phyloP scores from a whole-genome alignment of 176 grass and related monocot genomes.

The Elaeis guineensis region DNA sequence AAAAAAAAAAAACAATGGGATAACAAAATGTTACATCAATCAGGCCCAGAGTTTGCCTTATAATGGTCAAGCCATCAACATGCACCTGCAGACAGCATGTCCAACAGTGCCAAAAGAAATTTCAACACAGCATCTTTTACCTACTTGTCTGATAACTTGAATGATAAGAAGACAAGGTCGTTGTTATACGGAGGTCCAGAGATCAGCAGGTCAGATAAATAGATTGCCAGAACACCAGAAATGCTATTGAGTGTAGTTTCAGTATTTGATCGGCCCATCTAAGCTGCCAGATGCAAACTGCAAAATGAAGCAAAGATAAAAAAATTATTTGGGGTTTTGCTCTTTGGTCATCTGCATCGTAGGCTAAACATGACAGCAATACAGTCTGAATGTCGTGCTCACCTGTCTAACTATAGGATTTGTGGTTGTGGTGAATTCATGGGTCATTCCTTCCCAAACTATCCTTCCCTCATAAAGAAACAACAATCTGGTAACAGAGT shows the following conservation, averaged over 20 bases:
- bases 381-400: not conserved
- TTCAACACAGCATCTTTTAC: no score
- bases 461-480: conserved; percentile 85
- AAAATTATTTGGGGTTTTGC: not conserved
- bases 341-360: not conserved
- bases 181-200: no score
- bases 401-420: conserved; percentile 95
- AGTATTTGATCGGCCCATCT: conserved; percentile 80
- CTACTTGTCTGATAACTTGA: no score
- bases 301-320: conserved; percentile 14
- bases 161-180: no score
- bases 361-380: not conserved
- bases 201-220: no score
- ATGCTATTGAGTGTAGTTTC: not conserved
- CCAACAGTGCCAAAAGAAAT: no score
- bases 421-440: conserved; percentile 62
- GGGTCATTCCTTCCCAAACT: conserved; percentile 95
- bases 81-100: no score
- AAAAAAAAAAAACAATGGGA: no score
- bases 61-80: no score
- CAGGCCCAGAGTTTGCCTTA: no score
- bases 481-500: conserved; percentile 52
- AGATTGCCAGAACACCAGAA: no score
- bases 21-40: no score
- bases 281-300: conserved; percentile 96